Percentiles rank a stretch among this genome's conserved stretches.
Conservation (phyloP, 1,284 basidiomycete genomes). For the Cutaneotrichosporon curvatum region DNA sequence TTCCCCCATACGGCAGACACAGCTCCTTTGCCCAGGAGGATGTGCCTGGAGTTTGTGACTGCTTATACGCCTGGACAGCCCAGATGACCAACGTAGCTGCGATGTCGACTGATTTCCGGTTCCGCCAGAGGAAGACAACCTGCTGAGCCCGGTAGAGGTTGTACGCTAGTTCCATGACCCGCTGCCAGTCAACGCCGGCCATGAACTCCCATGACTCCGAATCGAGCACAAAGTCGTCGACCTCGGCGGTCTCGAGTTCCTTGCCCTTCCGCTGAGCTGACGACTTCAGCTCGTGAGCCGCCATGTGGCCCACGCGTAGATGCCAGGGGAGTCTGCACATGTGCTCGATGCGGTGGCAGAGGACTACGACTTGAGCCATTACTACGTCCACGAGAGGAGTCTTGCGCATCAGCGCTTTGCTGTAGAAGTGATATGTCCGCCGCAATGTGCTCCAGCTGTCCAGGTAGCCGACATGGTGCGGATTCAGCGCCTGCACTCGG, state of each 20-base stretch:
- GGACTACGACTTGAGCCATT: constrained; percentile 12
- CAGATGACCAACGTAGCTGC: constrained; percentile 18
- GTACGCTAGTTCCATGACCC: constrained; percentile 19
- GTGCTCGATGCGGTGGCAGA: constrained; percentile 11
- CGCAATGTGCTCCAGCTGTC: constrained; percentile 1
- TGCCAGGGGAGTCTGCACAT: constrained; percentile 11
- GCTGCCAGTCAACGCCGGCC: constrained; percentile 17
- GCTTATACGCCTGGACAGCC: constrained; percentile 14
- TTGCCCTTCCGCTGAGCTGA: background rate
- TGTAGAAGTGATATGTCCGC: background rate
- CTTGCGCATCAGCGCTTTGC: constrained; percentile 5
- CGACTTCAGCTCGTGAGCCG: constrained; percentile 4
- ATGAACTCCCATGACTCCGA: constrained; percentile 8
- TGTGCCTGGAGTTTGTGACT: constrained; percentile 9
- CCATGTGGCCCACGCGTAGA: constrained; percentile 5
- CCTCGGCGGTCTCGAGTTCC: background rate
- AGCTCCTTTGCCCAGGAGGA: constrained; percentile 5
- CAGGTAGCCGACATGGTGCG: constrained; percentile 17
- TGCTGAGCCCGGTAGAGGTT: constrained; percentile 28
- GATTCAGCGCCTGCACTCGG: constrained; percentile 16
- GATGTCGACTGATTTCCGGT: constrained; percentile 5
- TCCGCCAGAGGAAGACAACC: constrained; percentile 24
- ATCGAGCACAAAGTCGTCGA: constrained; percentile 13
- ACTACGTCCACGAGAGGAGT: constrained; percentile 12
- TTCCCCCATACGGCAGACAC: constrained; percentile 3